phyloP scores from a whole-genome alignment of 2,329 filamentous ascomycete species.

The Colletotrichum sp. region DNA sequence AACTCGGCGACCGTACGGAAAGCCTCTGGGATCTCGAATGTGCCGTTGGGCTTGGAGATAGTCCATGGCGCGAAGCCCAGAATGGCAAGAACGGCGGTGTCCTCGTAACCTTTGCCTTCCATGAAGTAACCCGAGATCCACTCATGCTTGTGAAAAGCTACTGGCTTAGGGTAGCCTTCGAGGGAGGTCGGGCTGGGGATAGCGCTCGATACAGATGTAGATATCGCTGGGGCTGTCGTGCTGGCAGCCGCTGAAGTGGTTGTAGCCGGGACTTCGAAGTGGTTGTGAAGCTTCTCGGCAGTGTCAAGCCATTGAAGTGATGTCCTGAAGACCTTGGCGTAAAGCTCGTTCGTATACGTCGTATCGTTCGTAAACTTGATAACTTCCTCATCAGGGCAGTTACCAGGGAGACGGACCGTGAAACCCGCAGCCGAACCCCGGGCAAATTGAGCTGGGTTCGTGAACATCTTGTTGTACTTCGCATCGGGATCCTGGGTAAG shows the following conservation, averaged over 20 bases:
- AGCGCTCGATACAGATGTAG: not conserved
- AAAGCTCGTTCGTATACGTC: not conserved
- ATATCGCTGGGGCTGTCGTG: not conserved
- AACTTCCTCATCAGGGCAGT: not conserved
- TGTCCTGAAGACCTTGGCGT: not conserved
- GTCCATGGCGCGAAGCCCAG: constrained; percentile 23
- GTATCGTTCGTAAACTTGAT: constrained; percentile 18
- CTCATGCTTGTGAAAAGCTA: constrained; percentile 25
- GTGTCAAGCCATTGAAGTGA: not conserved
- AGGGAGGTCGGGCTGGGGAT: constrained; percentile 13
- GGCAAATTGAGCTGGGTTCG: not conserved
- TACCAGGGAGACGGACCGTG: not conserved
- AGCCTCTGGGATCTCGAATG: constrained; percentile 22
- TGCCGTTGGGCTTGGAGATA: not conserved
- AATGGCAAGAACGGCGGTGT: constrained; percentile 31
- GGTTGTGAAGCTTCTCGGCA: not conserved
- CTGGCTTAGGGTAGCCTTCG: constrained; percentile 28
- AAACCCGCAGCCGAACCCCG: not conserved
- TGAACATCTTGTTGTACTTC: constrained; percentile 24
- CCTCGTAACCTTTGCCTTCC: constrained; percentile 29
- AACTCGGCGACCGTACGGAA: constrained; percentile 38
- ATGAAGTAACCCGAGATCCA: constrained; percentile 32
- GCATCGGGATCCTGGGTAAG: constrained; percentile 25
- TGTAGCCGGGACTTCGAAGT: constrained; percentile 2
- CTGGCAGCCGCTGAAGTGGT: not conserved